These are phyloP conservation scores for Pholiota adiposa DNA, from an alignment of 1,284 basidiomycete species.

Conservation along the genomic window DNA sequence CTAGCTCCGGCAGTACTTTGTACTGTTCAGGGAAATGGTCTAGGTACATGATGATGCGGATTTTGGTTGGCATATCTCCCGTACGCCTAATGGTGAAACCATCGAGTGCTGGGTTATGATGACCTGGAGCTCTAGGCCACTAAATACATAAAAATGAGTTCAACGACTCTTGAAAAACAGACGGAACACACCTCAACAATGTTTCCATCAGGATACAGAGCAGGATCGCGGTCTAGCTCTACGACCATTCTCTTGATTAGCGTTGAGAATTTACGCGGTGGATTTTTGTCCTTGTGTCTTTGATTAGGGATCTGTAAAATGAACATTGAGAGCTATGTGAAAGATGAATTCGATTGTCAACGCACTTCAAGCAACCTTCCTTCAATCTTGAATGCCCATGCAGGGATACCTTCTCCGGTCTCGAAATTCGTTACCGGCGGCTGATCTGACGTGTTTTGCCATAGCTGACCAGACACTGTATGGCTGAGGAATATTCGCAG, in stretches of 20 bases:
- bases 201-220: conserved; percentile 82
- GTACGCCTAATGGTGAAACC: conserved; percentile 89
- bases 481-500: conserved; percentile 90
- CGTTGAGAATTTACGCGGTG: conserved; percentile 83
- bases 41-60: conserved; percentile 82
- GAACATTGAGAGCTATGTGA: neutral
- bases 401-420: conserved; percentile 82
- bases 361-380: conserved; percentile 83
- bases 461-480: conserved; percentile 83
- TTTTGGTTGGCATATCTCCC: conserved; percentile 79
- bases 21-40: conserved; percentile 89
- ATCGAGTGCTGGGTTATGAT: conserved; percentile 71
- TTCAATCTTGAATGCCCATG: conserved; percentile 90
- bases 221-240: conserved; percentile 86
- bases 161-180: neutral
- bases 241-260: conserved; percentile 86
- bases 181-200: conserved; percentile 67
- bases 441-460: conserved; percentile 64
- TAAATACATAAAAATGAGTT: conserved; percentile 29
- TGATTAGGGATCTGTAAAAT: conserved; percentile 60
- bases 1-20: conserved; percentile 80
- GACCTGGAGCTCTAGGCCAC: conserved; percentile 70
- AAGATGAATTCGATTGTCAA: conserved; percentile 4
- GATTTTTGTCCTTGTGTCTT: conserved; percentile 67
- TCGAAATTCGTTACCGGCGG: conserved; percentile 48